These are phyloP conservation scores for Tricholoma flavovirens DNA, from an alignment of 768 basidiomycete genomes.

Conservation along the genomic window DNA sequence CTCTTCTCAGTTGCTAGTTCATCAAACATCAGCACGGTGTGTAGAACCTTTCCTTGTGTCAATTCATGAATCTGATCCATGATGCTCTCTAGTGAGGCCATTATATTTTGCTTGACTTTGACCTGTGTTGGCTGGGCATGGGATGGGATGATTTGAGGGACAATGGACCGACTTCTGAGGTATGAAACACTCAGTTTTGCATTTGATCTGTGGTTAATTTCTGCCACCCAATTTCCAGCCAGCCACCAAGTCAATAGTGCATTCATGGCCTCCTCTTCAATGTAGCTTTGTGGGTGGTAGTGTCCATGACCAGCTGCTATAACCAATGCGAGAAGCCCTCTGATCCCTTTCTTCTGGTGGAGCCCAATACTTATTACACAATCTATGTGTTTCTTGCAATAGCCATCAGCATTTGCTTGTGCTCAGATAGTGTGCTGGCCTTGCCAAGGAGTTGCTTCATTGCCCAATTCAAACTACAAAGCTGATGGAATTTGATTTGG, in stretches of 20 bases:
- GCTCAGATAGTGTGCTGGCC: conserved; percentile 8
- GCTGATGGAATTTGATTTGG: conserved; percentile 7
- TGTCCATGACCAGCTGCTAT: neutral
- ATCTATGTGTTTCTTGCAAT: conserved; percentile 14
- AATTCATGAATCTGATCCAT: neutral
- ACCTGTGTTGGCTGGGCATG: conserved; percentile 4
- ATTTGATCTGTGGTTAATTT: neutral
- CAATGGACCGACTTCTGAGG: neutral
- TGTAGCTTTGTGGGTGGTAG: neutral
- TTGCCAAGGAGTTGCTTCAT: conserved; percentile 8
- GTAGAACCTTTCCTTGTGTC: conserved; percentile 4
- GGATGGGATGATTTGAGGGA: neutral
- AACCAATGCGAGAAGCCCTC: neutral
- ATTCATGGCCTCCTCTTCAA: no score
- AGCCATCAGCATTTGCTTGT: conserved; percentile 17
- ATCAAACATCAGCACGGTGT: conserved; percentile 24
- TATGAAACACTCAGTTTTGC: no score
- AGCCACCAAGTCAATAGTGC: neutral
- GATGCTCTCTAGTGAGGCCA: neutral
- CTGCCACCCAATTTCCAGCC: neutral
- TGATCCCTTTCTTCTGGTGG: conserved; percentile 2
- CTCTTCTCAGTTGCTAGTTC: conserved; percentile 20
- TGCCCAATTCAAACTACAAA: conserved; percentile 14
- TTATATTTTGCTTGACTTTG: conserved; percentile 6
- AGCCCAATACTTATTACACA: conserved; percentile 9